Conservation (phyloP, 495 filamentous ascomycete genomes). For the Trichoderma gamsii region DNA sequence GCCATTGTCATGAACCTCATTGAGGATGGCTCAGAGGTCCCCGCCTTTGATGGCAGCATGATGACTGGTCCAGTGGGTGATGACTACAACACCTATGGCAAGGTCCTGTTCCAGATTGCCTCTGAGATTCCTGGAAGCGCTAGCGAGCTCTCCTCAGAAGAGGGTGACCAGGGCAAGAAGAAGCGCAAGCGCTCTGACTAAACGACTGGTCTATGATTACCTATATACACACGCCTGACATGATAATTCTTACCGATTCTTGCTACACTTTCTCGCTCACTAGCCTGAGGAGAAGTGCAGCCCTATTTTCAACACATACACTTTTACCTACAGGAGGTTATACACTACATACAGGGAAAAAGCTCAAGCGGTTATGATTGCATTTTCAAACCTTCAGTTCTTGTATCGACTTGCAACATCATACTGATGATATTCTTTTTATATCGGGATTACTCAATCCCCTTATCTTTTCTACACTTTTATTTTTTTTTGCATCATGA, state of each 20-base stretch:
- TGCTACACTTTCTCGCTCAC: slow-evolving; percentile 25
- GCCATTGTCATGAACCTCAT: slow-evolving; percentile 85
- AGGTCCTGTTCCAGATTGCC: slow-evolving; percentile 70
- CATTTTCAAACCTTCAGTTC: slow-evolving; percentile 15
- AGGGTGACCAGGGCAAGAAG: slow-evolving; percentile 53
- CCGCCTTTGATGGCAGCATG: slow-evolving; percentile 32
- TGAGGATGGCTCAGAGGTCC: slow-evolving; percentile 58
- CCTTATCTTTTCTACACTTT: not conserved
- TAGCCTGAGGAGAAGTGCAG: not conserved
- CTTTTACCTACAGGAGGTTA: slow-evolving; percentile 12
- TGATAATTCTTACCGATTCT: slow-evolving; percentile 18
- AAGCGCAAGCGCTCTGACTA: slow-evolving; percentile 69
- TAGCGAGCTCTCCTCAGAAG: slow-evolving; percentile 48
- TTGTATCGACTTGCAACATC: slow-evolving; percentile 15
- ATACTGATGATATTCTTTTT: slow-evolving; percentile 19
- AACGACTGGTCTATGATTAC: slow-evolving; percentile 17
- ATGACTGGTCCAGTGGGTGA: slow-evolving; percentile 22
- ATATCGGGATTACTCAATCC: slow-evolving; percentile 20
- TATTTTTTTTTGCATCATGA: slow-evolving; percentile 12
- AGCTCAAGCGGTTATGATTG: slow-evolving; percentile 14
- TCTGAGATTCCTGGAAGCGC: slow-evolving; percentile 57
- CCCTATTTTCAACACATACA: slow-evolving; percentile 3
- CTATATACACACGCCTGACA: slow-evolving; percentile 25
- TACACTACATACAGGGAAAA: slow-evolving; percentile 8
- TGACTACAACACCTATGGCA: slow-evolving; percentile 34